These are phyloP conservation scores for Blastobotrys peoriensis DNA, from an alignment of 805 yeast genomes.

Conservation along the genomic window DNA sequence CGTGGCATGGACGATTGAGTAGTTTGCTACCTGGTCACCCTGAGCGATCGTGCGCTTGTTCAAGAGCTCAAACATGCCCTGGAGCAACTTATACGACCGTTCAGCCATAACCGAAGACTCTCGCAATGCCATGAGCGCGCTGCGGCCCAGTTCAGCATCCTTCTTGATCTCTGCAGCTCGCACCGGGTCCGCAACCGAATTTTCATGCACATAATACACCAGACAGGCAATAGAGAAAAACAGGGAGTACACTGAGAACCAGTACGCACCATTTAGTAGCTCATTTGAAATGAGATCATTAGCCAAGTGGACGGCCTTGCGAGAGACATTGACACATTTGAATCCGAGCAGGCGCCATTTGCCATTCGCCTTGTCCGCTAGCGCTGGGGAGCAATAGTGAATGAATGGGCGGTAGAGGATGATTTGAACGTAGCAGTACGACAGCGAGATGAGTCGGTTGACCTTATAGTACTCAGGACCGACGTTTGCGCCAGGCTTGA, in stretches of 20 bases:
- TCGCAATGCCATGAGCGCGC: constrained; percentile 62
- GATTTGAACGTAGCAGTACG: constrained; percentile 58
- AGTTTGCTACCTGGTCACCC: constrained; percentile 5
- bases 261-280: constrained; percentile 75
- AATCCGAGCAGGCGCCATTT: constrained; percentile 45
- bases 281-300: constrained; percentile 70
- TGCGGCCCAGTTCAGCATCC: constrained; percentile 79
- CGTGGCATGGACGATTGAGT: neutral
- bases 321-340: constrained; percentile 77
- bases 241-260: constrained; percentile 87
- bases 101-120: constrained; percentile 72
- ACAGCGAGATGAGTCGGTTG: constrained; percentile 50
- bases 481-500: constrained; percentile 67
- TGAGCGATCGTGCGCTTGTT: constrained; percentile 19
- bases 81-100: constrained; percentile 72
- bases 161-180: constrained; percentile 42
- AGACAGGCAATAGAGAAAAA: constrained; percentile 85
- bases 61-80: constrained; percentile 44
- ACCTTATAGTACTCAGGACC: constrained; percentile 63
- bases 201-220: constrained; percentile 68
- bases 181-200: constrained; percentile 25
- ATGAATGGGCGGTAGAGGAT: constrained; percentile 83
- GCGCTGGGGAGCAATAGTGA: constrained; percentile 60
- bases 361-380: constrained; percentile 57
- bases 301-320: constrained; percentile 74